These are phyloP conservation scores for Coniochaeta sp. DNA, from an alignment of 2,329 filamentous ascomycete species.

Conservation along the genomic window DNA sequence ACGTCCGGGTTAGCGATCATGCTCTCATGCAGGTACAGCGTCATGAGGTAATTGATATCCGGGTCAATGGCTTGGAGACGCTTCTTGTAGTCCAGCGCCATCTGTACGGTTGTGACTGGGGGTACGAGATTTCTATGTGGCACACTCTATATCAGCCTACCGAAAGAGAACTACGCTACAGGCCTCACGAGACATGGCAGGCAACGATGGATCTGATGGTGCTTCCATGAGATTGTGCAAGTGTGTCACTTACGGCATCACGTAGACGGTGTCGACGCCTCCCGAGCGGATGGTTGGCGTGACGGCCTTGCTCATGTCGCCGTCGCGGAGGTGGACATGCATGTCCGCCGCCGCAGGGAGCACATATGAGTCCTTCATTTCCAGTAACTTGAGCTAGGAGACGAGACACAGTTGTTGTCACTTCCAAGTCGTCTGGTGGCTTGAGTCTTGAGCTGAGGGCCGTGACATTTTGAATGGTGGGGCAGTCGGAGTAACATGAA, in stretches of 20 bases:
- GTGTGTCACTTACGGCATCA: conserved; percentile 23
- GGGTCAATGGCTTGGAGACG: conserved; percentile 53
- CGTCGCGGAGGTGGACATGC: conserved; percentile 66
- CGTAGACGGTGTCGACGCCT: conserved; percentile 57
- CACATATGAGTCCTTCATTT: conserved; percentile 30
- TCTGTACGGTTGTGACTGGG: conserved; percentile 49
- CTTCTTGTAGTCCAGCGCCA: conserved; percentile 60
- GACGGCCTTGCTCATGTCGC: conserved; percentile 52
- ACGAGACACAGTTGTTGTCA: too few species aligned
- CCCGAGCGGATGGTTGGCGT: conserved; percentile 45
- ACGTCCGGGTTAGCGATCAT: conserved; percentile 41
- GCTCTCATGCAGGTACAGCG: conserved; percentile 56
- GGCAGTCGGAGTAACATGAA: background rate
- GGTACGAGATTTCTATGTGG: conserved; percentile 48
- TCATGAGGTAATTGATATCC: conserved; percentile 65
- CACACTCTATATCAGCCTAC: conserved; percentile 2
- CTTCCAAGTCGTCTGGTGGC: too few species aligned
- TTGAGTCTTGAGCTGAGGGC: background rate
- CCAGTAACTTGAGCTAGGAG: background rate
- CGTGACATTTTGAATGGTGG: background rate
- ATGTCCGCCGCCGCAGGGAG: conserved; percentile 61
- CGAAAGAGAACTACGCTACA: background rate
- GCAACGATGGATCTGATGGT: too few species aligned
- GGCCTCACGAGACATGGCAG: too few species aligned
- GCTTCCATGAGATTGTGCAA: conserved; percentile 6